These are phyloP conservation scores for Paecilomyces formosus DNA, from an alignment of 2,329 filamentous ascomycete species.

Conservation along the genomic window DNA sequence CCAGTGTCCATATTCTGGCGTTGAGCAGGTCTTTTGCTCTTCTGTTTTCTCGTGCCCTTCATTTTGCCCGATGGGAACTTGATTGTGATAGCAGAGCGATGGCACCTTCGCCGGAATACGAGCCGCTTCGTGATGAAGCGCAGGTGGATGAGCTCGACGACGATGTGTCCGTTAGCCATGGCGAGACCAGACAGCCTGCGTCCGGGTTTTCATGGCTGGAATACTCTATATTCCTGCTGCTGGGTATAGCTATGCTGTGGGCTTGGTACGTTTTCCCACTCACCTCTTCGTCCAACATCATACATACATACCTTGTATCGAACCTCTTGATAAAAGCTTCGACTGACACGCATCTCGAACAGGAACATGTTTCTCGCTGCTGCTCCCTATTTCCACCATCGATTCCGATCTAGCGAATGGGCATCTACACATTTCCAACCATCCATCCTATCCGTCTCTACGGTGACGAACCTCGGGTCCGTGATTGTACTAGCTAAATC, in stretches of 20 bases:
- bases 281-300: background rate
- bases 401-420: constrained; percentile 64
- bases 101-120: background rate
- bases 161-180: background rate
- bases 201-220: constrained; percentile 70
- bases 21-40: background rate
- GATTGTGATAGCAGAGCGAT: constrained; percentile 16
- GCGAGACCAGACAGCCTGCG: background rate
- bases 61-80: constrained; percentile 14
- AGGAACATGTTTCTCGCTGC: constrained; percentile 99
- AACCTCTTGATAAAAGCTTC: background rate
- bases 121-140: constrained; percentile 6
- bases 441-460: constrained; percentile 79
- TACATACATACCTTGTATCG: constrained; percentile 9
- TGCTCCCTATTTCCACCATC: constrained; percentile 81
- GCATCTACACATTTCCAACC: constrained; percentile 81
- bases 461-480: constrained; percentile 68
- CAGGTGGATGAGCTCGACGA: constrained; percentile 19
- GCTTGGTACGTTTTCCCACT: constrained; percentile 61
- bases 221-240: constrained; percentile 74
- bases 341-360: background rate
- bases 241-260: constrained; percentile 95
- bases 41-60: too few species aligned
- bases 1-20: background rate
- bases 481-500: constrained; percentile 72